Percentiles rank a stretch among this genome's conserved stretches.
These are phyloP conservation scores for Lunularia cruciata DNA, from an alignment of 225 moss, liverwort and hornwort species.

Conservation along the genomic window DNA sequence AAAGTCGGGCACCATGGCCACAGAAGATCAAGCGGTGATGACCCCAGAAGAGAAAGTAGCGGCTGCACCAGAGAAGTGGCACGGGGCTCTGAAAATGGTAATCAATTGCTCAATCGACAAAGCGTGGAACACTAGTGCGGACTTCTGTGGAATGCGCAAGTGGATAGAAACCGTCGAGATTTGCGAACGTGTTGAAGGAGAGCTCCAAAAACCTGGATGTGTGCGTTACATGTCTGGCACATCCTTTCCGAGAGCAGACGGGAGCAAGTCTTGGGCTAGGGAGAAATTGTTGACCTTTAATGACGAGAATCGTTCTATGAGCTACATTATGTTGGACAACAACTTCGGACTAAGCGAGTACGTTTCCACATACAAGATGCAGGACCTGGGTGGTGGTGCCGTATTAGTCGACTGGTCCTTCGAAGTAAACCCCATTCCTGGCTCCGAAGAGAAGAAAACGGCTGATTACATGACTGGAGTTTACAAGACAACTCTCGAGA, in stretches of 20 bases:
- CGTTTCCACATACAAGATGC: conserved; percentile 29
- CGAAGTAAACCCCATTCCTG: conserved; percentile 49
- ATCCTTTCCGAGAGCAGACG: conserved; percentile 28
- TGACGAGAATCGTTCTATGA: conserved; percentile 37
- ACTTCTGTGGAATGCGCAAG: conserved; percentile 48
- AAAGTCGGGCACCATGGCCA: neutral
- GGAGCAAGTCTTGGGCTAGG: conserved; percentile 46
- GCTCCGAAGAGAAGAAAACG: conserved; percentile 37
- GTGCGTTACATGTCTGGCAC: conserved; percentile 47
- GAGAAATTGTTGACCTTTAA: conserved; percentile 63
- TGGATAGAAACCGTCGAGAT: conserved; percentile 46
- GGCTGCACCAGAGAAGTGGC: conserved; percentile 38
- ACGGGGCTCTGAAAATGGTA: conserved; percentile 42
- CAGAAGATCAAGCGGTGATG: neutral
- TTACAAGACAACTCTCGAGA: conserved; percentile 40
- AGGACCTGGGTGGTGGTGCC: conserved; percentile 51
- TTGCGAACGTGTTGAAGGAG: conserved; percentile 37
- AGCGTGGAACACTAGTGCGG: conserved; percentile 50
- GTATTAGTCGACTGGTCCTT: conserved; percentile 62
- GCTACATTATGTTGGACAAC: conserved; percentile 62
- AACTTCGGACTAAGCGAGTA: conserved; percentile 51
- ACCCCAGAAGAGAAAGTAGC: neutral
- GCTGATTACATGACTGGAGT: conserved; percentile 46
- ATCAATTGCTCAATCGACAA: conserved; percentile 47
- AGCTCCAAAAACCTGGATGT: conserved; percentile 42